These are phyloP conservation scores for Ustilago esculenta DNA, from an alignment of 1,284 basidiomycete species.

Conservation along the genomic window DNA sequence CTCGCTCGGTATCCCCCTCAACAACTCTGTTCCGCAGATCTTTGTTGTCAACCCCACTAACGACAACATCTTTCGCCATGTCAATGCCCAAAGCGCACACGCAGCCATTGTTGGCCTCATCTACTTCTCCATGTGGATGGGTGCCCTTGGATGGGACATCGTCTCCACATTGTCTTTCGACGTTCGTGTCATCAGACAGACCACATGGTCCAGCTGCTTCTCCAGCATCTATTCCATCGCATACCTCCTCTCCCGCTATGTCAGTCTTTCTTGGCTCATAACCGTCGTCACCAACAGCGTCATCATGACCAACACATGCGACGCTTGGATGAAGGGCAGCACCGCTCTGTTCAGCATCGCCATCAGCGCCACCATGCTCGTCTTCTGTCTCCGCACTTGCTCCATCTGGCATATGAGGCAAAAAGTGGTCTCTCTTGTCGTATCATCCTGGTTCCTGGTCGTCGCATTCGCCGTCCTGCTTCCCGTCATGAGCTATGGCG, in stretches of 20 bases:
- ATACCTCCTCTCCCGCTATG: conserved; percentile 53
- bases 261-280: conserved; percentile 52
- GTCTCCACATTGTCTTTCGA: conserved; percentile 53
- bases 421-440: conserved; percentile 41
- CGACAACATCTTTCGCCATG: conserved; percentile 51
- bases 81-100: conserved; percentile 34
- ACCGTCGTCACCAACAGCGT: conserved; percentile 49
- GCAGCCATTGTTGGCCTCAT: conserved; percentile 49
- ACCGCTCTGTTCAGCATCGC: conserved; percentile 48
- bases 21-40: conserved; percentile 31
- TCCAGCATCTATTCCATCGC: conserved; percentile 53
- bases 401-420: conserved; percentile 55
- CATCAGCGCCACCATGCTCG: conserved; percentile 53
- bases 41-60: conserved; percentile 43
- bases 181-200: conserved; percentile 45
- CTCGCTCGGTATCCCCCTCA: conserved; percentile 1
- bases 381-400: conserved; percentile 55
- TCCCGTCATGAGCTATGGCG: conserved; percentile 34
- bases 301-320: conserved; percentile 42
- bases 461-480: conserved; percentile 44
- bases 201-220: conserved; percentile 47
- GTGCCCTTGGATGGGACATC: conserved; percentile 60
- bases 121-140: conserved; percentile 59
- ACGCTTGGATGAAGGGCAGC: conserved; percentile 38
- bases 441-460: conserved; percentile 47